Conservation (phyloP, 148 eudicot species). For the Persicaria tinctoria region DNA sequence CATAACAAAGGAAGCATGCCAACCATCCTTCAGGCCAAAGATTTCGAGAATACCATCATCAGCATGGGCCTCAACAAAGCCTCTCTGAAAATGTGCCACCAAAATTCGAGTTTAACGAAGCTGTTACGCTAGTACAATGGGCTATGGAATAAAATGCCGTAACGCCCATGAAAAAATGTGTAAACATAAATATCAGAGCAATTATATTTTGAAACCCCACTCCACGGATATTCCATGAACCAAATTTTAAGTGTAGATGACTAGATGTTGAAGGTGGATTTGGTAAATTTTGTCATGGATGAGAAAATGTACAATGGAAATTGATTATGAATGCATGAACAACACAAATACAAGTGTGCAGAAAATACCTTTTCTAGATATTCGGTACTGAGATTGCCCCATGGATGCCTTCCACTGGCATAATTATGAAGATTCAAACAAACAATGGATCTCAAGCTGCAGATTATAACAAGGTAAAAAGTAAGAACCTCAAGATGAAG, state of each 20-base stretch:
- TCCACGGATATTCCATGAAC: not conserved
- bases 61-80: constrained; percentile 80
- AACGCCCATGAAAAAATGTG: not conserved
- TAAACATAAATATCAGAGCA: not conserved
- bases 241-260: not conserved
- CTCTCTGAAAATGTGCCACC: constrained; percentile 41
- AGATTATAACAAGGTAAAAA: constrained; percentile 11
- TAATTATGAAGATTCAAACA: constrained; percentile 79
- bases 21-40: constrained; percentile 90
- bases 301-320: not conserved
- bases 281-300: too few relatives aligned
- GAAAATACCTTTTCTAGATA: constrained; percentile 70
- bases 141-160: not conserved
- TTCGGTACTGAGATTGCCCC: constrained; percentile 78
- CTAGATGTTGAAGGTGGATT: too few relatives aligned
- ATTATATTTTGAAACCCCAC: too few relatives aligned
- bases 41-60: constrained; percentile 90
- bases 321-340: not conserved
- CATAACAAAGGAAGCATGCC: constrained; percentile 98
- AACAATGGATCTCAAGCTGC: constrained; percentile 84
- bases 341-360: not conserved
- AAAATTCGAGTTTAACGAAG: not conserved
- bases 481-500: not conserved
- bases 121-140: not conserved
- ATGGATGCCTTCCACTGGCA: constrained; percentile 96